Conservation (phyloP, 306 rosid genomes). For the Cucumis sativus region DNA sequence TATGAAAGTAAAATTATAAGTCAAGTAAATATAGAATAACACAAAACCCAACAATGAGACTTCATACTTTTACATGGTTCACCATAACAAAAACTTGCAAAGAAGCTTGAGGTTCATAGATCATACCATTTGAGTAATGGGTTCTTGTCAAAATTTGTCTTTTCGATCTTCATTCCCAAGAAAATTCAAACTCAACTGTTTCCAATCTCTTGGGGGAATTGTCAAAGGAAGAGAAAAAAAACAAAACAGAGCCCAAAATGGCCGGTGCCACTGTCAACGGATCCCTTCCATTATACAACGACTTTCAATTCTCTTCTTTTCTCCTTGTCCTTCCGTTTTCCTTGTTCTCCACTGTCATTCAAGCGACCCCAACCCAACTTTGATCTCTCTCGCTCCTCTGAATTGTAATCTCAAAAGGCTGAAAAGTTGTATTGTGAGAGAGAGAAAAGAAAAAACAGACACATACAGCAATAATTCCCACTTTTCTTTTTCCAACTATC, state of each 20-base stretch:
- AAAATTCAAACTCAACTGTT: neutral
- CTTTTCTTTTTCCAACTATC: conserved; percentile 35
- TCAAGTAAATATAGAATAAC: neutral
- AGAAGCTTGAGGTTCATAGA: neutral
- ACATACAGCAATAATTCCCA: conserved; percentile 60
- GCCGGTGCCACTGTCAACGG: conserved; percentile 47
- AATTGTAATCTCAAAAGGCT: conserved; percentile 55
- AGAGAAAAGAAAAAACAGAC: conserved; percentile 6
- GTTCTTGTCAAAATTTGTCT: neutral
- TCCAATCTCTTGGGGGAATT: neutral
- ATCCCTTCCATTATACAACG: conserved; percentile 49
- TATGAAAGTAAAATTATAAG: neutral
- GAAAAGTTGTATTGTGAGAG: conserved; percentile 72
- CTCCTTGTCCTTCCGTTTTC: conserved; percentile 12
- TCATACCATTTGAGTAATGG: neutral
- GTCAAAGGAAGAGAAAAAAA: neutral
- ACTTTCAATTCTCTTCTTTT: conserved; percentile 16
- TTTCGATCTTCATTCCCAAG: neutral
- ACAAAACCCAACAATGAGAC: neutral
- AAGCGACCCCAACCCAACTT: conserved; percentile 20
- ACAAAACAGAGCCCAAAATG: conserved; percentile 18
- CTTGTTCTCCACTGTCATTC: conserved; percentile 23
- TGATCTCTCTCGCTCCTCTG: conserved; percentile 18
- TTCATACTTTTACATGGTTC: neutral
- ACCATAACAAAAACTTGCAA: neutral